Conservation (phyloP, 345 rosid genomes). For the Heritiera fomes region DNA sequence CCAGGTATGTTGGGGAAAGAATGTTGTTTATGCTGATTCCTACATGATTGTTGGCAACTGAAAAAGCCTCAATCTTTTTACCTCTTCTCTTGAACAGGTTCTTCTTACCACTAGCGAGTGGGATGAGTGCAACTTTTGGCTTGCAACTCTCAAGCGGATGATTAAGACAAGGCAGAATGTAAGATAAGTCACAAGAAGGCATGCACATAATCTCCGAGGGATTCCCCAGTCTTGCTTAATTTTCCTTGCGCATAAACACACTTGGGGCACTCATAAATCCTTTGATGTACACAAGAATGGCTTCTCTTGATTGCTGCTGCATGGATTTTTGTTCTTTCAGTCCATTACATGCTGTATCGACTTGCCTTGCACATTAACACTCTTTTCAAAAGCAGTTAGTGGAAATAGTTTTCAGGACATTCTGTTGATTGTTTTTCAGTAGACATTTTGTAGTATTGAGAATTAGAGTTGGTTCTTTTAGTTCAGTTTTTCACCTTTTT, state of each 20-base stretch:
- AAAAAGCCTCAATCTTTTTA: background rate
- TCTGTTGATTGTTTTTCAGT: constrained; percentile 20
- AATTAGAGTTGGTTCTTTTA: constrained; percentile 28
- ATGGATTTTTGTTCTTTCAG: constrained; percentile 17
- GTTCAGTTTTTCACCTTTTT: constrained; percentile 1
- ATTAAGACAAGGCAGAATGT: constrained; percentile 81
- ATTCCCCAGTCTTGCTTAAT: constrained; percentile 15
- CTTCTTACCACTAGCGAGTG: constrained; percentile 92
- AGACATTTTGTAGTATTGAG: constrained; percentile 33
- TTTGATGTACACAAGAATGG: constrained; percentile 31
- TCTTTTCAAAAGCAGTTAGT: constrained; percentile 22
- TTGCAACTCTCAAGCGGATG: constrained; percentile 88
- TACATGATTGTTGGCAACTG: background rate
- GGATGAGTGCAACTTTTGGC: constrained; percentile 99
- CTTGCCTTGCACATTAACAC: constrained; percentile 13
- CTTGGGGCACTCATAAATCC: constrained; percentile 11
- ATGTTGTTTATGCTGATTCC: background rate
- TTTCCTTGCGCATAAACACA: constrained; percentile 20
- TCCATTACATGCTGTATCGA: background rate
- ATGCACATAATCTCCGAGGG: background rate
- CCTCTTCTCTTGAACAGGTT: constrained; percentile 47
- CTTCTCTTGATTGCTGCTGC: constrained; percentile 23
- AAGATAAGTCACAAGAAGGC: constrained; percentile 46
- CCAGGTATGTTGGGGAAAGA: constrained; percentile 54
- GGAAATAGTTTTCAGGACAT: constrained; percentile 31